These are phyloP conservation scores for Spergularia azorica DNA, from an alignment of 179 eudicot species.

Conservation along the genomic window DNA sequence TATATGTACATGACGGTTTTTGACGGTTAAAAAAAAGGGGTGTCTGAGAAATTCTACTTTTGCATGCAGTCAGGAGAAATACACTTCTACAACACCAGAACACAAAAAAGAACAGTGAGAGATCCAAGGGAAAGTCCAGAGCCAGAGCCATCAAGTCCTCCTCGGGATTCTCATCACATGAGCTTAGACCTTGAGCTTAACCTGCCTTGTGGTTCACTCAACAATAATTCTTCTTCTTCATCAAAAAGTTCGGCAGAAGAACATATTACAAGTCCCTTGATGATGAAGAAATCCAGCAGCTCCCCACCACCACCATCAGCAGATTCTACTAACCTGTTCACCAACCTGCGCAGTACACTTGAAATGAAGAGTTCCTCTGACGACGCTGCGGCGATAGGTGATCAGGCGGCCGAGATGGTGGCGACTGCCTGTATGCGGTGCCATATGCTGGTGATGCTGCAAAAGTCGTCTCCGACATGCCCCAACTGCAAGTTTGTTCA, in stretches of 20 bases:
- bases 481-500: constrained; percentile 92
- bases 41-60: constrained; percentile 18
- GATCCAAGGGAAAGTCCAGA: constrained; percentile 58
- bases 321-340: constrained; percentile 14
- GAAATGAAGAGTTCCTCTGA: constrained; percentile 23
- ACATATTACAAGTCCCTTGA: constrained; percentile 4
- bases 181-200: constrained; percentile 90
- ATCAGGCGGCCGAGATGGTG: constrained; percentile 64
- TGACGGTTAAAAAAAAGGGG: not conserved
- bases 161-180: constrained; percentile 39
- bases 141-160: constrained; percentile 39
- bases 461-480: constrained; percentile 85
- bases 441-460: constrained; percentile 89
- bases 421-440: constrained; percentile 80
- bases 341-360: constrained; percentile 10
- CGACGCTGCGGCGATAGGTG: not conserved
- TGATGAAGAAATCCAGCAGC: constrained; percentile 17
- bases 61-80: constrained; percentile 69
- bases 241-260: constrained; percentile 1
- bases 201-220: constrained; percentile 63
- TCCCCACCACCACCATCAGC: constrained; percentile 23
- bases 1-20: not conserved
- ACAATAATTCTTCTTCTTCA: constrained; percentile 1
- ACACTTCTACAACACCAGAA: constrained; percentile 77
- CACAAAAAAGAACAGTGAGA: constrained; percentile 60